These are phyloP conservation scores for Recurvomyces mirabilis DNA, from an alignment of 495 filamentous ascomycete species.

Conservation along the genomic window DNA sequence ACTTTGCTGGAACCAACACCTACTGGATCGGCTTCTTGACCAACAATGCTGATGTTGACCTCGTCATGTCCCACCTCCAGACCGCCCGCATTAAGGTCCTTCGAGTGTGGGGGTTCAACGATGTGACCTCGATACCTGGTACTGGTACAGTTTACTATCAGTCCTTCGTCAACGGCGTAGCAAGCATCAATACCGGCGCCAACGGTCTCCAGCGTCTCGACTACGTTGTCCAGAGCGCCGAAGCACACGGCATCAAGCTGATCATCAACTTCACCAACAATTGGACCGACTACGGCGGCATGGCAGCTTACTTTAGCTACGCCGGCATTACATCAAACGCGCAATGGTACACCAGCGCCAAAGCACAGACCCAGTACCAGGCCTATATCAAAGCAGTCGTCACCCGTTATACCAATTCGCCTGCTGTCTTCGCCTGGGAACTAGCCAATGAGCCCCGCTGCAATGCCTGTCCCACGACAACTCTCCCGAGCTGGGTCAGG, in stretches of 20 bases:
- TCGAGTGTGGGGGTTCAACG: slow-evolving; percentile 20
- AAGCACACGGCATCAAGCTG: slow-evolving; percentile 24
- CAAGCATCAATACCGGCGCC: slow-evolving; percentile 26
- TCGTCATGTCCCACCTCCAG: slow-evolving; percentile 20
- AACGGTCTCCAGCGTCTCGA: slow-evolving; percentile 17
- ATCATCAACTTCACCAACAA: slow-evolving; percentile 20
- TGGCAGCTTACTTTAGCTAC: slow-evolving; percentile 7
- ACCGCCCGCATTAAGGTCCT: slow-evolving; percentile 44
- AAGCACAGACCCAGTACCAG: slow-evolving; percentile 48
- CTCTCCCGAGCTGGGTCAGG: not conserved
- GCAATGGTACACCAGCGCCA: slow-evolving; percentile 39
- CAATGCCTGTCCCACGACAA: not conserved
- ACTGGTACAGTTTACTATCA: slow-evolving; percentile 29
- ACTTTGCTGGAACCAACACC: slow-evolving; percentile 59
- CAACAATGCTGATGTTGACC: slow-evolving; percentile 17
- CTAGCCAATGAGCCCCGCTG: slow-evolving; percentile 1
- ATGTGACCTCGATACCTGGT: slow-evolving; percentile 1
- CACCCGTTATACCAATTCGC: slow-evolving; percentile 42
- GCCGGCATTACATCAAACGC: slow-evolving; percentile 27
- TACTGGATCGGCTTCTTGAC: slow-evolving; percentile 59
- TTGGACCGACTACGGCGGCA: slow-evolving; percentile 21
- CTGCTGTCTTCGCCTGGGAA: slow-evolving; percentile 61
- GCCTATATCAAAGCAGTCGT: slow-evolving; percentile 54
- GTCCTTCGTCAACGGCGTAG: slow-evolving; percentile 25
- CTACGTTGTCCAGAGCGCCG: slow-evolving; percentile 13